Percentiles rank a stretch among this genome's conserved stretches.
Evolutionary conservation across 495 filamentous ascomycete genomes (phyloP).

Genomic region (Hypoxylon fuscum): DNA sequence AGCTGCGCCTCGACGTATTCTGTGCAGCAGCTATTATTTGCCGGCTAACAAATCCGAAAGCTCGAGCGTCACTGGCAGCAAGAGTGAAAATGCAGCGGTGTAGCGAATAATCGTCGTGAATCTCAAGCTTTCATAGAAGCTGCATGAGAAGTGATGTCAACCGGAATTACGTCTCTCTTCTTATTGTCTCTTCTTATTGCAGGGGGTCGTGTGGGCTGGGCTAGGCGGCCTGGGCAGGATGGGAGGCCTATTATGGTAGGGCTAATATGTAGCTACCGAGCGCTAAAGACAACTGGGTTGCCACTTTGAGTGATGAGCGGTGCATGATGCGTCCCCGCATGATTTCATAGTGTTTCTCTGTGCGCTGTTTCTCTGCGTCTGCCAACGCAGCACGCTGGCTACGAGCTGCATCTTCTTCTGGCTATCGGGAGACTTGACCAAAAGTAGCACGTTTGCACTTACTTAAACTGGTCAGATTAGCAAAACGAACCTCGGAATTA

Average conservation of each 20-base stretch:
- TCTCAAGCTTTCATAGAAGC: slow-evolving; percentile 11
- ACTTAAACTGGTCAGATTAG: slow-evolving; percentile 15
- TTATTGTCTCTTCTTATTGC: slow-evolving; percentile 15
- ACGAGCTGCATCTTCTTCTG: not conserved
- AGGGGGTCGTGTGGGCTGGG: slow-evolving; percentile 13
- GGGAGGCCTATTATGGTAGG: slow-evolving; percentile 32
- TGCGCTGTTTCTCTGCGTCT: slow-evolving; percentile 7
- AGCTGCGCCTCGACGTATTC: slow-evolving; percentile 44
- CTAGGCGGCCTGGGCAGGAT: slow-evolving; percentile 15
- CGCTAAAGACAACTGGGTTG: slow-evolving; percentile 24
- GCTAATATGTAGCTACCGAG: slow-evolving; percentile 5
- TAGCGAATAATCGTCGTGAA: slow-evolving; percentile 30
- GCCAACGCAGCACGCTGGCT: slow-evolving; percentile 18
- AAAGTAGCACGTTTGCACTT: slow-evolving; percentile 10
- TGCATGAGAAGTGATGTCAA: slow-evolving; percentile 40
- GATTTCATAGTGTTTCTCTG: slow-evolving; percentile 34
- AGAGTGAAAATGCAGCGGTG: slow-evolving; percentile 16
- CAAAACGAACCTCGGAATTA: not conserved
- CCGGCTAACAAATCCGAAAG: slow-evolving; percentile 19
- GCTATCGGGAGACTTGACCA: slow-evolving; percentile 1
- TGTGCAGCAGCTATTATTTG: slow-evolving; percentile 22
- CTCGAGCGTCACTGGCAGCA: slow-evolving; percentile 11
- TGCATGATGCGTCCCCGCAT: slow-evolving; percentile 35
- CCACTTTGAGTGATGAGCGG: slow-evolving; percentile 27
- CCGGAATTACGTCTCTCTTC: slow-evolving; percentile 13